Conservation (phyloP, 2,329 filamentous ascomycete genomes). For the Onygenales sp. region DNA sequence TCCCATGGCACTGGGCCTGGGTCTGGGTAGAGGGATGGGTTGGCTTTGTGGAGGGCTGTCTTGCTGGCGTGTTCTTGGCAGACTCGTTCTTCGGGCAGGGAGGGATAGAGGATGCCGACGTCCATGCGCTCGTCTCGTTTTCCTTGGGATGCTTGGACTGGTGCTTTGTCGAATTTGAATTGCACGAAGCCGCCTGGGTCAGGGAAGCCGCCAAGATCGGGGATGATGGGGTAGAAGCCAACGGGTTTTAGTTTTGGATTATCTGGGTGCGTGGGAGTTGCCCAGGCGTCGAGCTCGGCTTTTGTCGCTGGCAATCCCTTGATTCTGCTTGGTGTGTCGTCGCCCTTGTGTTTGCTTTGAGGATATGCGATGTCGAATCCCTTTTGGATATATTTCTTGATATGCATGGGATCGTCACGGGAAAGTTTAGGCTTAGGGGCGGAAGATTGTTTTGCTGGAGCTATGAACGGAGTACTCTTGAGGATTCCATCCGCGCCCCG, state of each 20-base stretch:
- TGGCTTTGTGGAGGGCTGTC: slow-evolving; percentile 37
- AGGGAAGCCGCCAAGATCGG: slow-evolving; percentile 51
- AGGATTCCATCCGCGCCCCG: slow-evolving; percentile 23
- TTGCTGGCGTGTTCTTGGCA: slow-evolving; percentile 41
- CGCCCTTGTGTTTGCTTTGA: slow-evolving; percentile 48
- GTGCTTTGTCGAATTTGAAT: slow-evolving; percentile 54
- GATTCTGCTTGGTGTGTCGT: slow-evolving; percentile 44
- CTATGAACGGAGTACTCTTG: not conserved
- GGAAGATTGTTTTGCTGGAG: slow-evolving; percentile 10
- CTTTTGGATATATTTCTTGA: slow-evolving; percentile 52
- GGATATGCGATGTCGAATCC: slow-evolving; percentile 58
- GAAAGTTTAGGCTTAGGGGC: slow-evolving; percentile 22
- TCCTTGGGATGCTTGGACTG: slow-evolving; percentile 37
- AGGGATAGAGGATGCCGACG: slow-evolving; percentile 47
- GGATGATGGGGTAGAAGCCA: slow-evolving; percentile 51
- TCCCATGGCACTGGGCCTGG: slow-evolving; percentile 46
- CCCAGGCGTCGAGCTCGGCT: slow-evolving; percentile 51
- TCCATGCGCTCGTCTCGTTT: slow-evolving; percentile 52
- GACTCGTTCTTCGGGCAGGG: slow-evolving; percentile 39
- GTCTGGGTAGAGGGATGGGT: slow-evolving; percentile 41
- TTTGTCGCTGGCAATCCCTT: slow-evolving; percentile 45
- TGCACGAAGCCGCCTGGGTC: slow-evolving; percentile 51
- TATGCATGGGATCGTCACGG: slow-evolving; percentile 50
- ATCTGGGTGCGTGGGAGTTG: slow-evolving; percentile 48
- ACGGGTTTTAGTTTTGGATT: slow-evolving; percentile 49